These are phyloP conservation scores for Nicotiana tabacum DNA, from an alignment of 257 asterid genomes.

Conservation along the genomic window DNA sequence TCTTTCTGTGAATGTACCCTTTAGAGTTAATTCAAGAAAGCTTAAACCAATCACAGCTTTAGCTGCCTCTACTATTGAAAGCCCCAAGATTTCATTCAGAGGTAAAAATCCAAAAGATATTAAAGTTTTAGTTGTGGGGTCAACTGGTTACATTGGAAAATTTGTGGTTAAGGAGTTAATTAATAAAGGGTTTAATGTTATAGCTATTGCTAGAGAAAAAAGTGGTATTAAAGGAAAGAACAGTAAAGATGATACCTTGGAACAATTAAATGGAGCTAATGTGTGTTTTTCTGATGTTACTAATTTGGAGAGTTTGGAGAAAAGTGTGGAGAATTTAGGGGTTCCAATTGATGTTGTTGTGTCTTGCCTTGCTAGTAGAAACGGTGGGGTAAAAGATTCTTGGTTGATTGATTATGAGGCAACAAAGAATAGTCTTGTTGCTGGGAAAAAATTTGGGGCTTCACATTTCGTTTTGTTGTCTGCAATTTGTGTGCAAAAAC, in stretches of 20 bases:
- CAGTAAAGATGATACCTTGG: constrained; percentile 57
- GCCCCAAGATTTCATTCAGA: constrained; percentile 53
- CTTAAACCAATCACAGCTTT: constrained; percentile 32
- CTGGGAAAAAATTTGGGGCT: constrained; percentile 77
- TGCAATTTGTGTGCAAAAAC: constrained; percentile 95
- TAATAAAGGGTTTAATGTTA: constrained; percentile 82
- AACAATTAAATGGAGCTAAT: constrained; percentile 51
- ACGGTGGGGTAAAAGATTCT: constrained; percentile 88
- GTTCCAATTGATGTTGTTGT: constrained; percentile 72
- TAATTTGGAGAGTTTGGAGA: constrained; percentile 45
- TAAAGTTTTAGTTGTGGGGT: constrained; percentile 76
- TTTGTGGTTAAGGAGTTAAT: constrained; percentile 71
- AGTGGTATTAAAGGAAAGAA: constrained; percentile 75
- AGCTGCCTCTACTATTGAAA: constrained; percentile 36
- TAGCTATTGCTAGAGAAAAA: constrained; percentile 75
- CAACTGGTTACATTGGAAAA: constrained; percentile 92
- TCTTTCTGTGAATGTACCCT: constrained; percentile 34
- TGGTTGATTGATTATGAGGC: constrained; percentile 95
- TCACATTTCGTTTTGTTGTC: constrained; percentile 80
- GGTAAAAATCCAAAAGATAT: constrained; percentile 57
- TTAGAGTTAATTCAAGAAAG: constrained; percentile 23
- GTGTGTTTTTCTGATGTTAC: constrained; percentile 85
- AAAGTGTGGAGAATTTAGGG: constrained; percentile 48
- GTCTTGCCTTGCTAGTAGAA: constrained; percentile 92
- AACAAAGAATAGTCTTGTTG: constrained; percentile 74